phyloP scores from a whole-genome alignment of 805 yeast genomes.

The Zygosaccharomyces pseudorouxii region DNA sequence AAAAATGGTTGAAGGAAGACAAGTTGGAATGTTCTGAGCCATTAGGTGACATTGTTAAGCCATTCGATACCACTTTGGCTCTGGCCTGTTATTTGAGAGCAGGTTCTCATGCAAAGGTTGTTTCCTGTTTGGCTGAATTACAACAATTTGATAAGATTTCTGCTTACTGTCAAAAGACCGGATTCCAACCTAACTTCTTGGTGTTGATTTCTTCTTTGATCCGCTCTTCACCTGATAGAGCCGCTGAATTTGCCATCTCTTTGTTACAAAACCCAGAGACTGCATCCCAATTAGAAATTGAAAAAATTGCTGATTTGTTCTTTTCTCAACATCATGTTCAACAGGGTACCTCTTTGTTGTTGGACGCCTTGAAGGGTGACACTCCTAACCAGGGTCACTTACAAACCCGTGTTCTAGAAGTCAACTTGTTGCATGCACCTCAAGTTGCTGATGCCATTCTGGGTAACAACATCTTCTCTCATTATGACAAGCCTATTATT shows the following conservation, averaged over 20 bases:
- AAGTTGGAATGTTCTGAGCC: conserved; percentile 94
- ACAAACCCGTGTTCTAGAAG: conserved; percentile 91
- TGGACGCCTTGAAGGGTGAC: conserved; percentile 93
- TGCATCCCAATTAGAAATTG: conserved; percentile 63
- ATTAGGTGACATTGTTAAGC: conserved; percentile 92
- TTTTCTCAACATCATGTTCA: conserved; percentile 90
- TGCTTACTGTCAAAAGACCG: conserved; percentile 88
- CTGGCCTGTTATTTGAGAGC: conserved; percentile 87
- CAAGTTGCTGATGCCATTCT: conserved; percentile 99
- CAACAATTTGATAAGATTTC: conserved; percentile 95
- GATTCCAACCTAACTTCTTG: conserved; percentile 84
- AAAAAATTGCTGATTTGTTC: conserved; percentile 87
- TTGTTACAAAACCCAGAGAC: conserved; percentile 62
- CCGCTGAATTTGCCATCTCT: conserved; percentile 92
- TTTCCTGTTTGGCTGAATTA: conserved; percentile 85
- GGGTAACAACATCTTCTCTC: conserved; percentile 93
- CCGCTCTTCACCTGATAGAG: conserved; percentile 94
- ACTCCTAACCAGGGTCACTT: conserved; percentile 91
- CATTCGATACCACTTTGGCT: conserved; percentile 79
- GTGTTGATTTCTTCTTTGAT: conserved; percentile 85
- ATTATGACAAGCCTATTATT: conserved; percentile 88
- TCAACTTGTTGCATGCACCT: conserved; percentile 91
- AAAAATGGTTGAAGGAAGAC: conserved; percentile 94
- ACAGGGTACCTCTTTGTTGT: conserved; percentile 95
- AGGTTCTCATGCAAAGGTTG: conserved; percentile 80